Conservation (phyloP, 306 rosid species). For the Benincasa hispida region DNA sequence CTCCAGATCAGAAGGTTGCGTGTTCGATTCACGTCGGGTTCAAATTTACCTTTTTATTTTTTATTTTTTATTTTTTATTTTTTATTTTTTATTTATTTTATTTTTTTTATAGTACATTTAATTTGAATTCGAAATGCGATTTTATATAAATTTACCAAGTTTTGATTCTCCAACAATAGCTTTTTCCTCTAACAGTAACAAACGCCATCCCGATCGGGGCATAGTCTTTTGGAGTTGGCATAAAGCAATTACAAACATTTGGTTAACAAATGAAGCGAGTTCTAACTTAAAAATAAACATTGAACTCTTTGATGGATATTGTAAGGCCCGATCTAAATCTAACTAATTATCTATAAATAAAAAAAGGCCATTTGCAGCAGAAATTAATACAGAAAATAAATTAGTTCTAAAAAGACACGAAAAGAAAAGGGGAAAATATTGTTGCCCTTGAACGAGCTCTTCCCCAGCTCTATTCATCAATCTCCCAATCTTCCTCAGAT, state of each 20-base stretch:
- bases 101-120: no score
- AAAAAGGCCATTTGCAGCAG: not conserved
- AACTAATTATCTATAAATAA: not conserved
- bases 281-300: not conserved
- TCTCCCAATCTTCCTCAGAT: conserved; percentile 3
- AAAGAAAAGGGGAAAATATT: not conserved
- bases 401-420: not conserved
- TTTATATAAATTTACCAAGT: no score
- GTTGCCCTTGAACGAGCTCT: not conserved
- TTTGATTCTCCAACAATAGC: no score
- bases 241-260: not conserved
- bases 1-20: no score
- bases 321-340: not conserved
- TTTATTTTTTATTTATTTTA: no score
- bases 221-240: not conserved
- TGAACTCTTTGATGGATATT: not conserved
- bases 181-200: no score
- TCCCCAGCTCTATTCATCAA: not conserved
- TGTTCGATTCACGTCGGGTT: no score
- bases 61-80: no score
- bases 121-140: no score
- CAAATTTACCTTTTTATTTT: no score
- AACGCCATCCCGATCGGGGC: no score
- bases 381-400: not conserved
- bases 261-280: not conserved